These are phyloP conservation scores for Malus hybrid DNA, from an alignment of 331 rosid genomes.

Conservation along the genomic window DNA sequence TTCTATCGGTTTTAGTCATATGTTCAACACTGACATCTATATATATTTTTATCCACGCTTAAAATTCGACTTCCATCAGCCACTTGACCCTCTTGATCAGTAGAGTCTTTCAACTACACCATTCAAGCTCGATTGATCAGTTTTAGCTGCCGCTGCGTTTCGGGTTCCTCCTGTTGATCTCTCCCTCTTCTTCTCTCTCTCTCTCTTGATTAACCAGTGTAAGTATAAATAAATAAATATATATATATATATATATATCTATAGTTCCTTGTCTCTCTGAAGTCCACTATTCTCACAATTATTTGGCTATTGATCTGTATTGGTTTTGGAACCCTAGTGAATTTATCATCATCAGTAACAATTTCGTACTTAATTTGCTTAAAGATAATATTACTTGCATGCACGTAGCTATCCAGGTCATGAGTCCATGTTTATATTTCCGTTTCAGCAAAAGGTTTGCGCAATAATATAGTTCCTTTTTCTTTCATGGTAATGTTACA, in stretches of 20 bases:
- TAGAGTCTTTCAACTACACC: background rate
- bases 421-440: no score
- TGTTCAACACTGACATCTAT: background rate
- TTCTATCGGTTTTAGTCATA: background rate
- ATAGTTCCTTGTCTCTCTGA: background rate
- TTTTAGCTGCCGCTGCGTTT: background rate
- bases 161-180: background rate
- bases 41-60: background rate
- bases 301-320: background rate
- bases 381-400: background rate
- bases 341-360: background rate
- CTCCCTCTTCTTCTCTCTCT: background rate
- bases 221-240: background rate
- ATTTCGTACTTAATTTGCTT: background rate
- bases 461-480: no score
- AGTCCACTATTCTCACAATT: background rate
- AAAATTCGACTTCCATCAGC: background rate
- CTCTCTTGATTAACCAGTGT: no score
- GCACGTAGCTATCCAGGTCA: background rate
- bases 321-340: background rate
- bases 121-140: background rate
- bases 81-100: background rate
- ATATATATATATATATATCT: background rate
- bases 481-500: no score
- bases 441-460: no score